Percentiles rank a stretch among this genome's conserved stretches.
Evolutionary conservation across 208 protist species (phyloP).

Genomic region (Herpetomonas samuelpessoai): DNA sequence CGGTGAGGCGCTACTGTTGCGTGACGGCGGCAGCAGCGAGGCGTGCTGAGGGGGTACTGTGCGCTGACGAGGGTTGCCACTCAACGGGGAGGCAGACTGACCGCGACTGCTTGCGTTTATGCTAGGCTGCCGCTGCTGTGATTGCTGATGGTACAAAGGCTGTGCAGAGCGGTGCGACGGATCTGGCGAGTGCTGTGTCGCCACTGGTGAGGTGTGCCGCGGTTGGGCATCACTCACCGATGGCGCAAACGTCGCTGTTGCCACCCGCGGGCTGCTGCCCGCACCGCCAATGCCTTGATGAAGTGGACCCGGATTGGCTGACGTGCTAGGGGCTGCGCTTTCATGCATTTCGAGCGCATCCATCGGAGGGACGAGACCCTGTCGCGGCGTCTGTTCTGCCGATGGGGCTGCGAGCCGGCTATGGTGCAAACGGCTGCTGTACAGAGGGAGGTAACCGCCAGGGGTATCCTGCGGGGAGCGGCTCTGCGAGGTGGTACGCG

Average conservation of each 20-base stretch:
- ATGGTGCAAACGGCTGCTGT: background rate
- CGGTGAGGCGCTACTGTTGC: background rate
- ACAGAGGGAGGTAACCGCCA: background rate
- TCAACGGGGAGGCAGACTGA: too few relatives aligned
- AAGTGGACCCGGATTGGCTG: too few relatives aligned
- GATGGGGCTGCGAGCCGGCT: background rate
- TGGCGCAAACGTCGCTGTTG: background rate
- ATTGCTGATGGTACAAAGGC: too few relatives aligned
- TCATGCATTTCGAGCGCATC: background rate
- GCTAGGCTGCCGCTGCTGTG: too few relatives aligned
- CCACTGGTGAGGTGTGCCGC: too few relatives aligned
- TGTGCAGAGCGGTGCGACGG: too few relatives aligned
- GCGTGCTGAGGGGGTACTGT: background rate
- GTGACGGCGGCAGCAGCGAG: background rate
- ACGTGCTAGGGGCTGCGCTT: too few relatives aligned
- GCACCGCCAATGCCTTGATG: too few relatives aligned
- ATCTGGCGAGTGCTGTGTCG: too few relatives aligned
- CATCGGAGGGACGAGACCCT: background rate
- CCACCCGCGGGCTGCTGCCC: background rate
- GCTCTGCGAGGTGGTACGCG: background rate
- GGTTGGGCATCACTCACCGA: background rate
- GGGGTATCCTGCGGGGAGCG: background rate
- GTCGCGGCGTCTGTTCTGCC: background rate
- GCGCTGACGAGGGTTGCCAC: background rate
- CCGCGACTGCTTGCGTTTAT: too few relatives aligned